Base-by-base conservation (phyloP, 2,329 filamentous ascomycete species). In the Verticillium zaregamsianum region DNA sequence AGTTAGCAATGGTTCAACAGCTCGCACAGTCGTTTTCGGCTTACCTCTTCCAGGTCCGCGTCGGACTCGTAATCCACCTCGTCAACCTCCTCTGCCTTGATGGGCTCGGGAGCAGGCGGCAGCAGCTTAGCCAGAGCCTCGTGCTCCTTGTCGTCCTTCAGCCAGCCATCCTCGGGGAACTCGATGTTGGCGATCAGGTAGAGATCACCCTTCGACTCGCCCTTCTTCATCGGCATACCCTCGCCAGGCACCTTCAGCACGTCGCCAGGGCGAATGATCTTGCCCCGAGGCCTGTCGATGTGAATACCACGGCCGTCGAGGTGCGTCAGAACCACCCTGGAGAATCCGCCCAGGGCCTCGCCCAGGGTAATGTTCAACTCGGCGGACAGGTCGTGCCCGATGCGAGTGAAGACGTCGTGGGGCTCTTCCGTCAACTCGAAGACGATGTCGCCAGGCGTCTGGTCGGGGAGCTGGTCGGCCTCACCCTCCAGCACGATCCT, bases 161-260 rank as follows among this genome's bases (percentile, higher is more conserved):
- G 80, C 92, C 93, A 98, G 31, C 88, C 90, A 69, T 94, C 88
- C 68, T 93, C 87, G 2, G 95, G 95, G 79, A 98, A 98, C 60
- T 92, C 85, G 65, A 99, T 85, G 69, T 95, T 89, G 66, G 97
- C 89, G 40, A 90, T 80, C 52, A 99, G 82, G 76, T 94, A 99
- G 20, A 99, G 80, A 71, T 98, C 93, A 54, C 95, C 95, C 72
- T 87, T 92, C 5, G 79, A 72, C 45, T 99, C 95, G 65, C 89
- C 91, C 62, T 89, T 88, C 83, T 97, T 97, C 68, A 89, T 76
- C 2, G 95, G 95, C 95, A 99, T 99, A 63, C 95, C 95, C 79
- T 99, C 95, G 31, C 92, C 93, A 2, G 83, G 76, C 1, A 99
- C 81, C 80, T 93, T 97, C 68, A 99, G 82, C 8, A 94, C 86